phyloP scores from a whole-genome alignment of 1,284 basidiomycete species.

The Tilletia horrida region DNA sequence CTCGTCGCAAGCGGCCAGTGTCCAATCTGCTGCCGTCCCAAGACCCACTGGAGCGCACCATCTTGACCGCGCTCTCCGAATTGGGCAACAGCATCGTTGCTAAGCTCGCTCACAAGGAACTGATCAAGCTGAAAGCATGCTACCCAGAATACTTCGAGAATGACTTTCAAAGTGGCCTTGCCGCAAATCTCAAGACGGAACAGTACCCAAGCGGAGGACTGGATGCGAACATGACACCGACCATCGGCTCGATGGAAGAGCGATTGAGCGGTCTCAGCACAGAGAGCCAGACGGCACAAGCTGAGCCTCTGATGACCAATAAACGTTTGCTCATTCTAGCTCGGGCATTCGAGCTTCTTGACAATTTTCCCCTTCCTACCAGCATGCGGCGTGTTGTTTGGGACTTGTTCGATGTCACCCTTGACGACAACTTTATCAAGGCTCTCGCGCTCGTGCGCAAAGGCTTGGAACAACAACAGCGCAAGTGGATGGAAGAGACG shows the following conservation, averaged over 20 bases:
- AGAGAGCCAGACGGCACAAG: not conserved
- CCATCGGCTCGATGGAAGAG: not conserved
- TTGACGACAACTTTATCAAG: conserved; percentile 32
- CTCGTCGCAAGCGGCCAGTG: conserved; percentile 25
- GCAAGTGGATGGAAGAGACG: not conserved
- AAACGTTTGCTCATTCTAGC: conserved; percentile 27
- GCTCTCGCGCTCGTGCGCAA: conserved; percentile 14
- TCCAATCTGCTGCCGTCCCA: conserved; percentile 56
- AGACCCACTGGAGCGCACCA: conserved; percentile 71
- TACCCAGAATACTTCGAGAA: conserved; percentile 37
- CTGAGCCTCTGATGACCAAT: not conserved
- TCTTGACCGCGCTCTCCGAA: conserved; percentile 85
- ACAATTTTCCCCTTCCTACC: conserved; percentile 66
- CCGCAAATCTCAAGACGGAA: not conserved
- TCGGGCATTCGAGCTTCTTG: conserved; percentile 43
- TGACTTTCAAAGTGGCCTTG: conserved; percentile 19
- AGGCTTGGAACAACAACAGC: not conserved
- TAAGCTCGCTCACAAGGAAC: conserved; percentile 39
- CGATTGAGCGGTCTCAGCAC: not conserved
- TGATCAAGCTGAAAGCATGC: conserved; percentile 60
- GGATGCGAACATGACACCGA: conserved; percentile 14
- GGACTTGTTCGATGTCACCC: conserved; percentile 73
- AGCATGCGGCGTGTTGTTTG: conserved; percentile 86
- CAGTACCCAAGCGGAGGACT: not conserved
- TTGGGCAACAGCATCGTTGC: conserved; percentile 93